phyloP scores from a whole-genome alignment of 202 grass and related monocot species.

The Carex sylvatica region DNA sequence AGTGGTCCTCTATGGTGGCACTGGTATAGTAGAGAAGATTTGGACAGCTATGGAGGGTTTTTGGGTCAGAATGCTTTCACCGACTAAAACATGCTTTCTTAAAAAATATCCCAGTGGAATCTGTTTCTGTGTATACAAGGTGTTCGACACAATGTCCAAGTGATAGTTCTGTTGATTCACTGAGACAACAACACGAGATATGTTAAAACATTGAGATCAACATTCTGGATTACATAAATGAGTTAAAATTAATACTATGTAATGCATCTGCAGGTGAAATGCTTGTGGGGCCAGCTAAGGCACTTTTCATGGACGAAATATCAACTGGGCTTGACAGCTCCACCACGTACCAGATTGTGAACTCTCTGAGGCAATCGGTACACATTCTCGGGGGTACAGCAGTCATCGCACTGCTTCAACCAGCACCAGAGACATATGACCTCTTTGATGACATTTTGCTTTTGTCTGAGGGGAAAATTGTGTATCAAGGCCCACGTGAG shows the following conservation, averaged over 20 bases:
- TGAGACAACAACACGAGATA: conserved; percentile 5
- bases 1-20: background rate
- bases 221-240: background rate
- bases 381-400: conserved; percentile 87
- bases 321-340: conserved; percentile 93
- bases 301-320: conserved; percentile 95
- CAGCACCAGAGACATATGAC: conserved; percentile 86
- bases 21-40: background rate
- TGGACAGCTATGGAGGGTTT: background rate
- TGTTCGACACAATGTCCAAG: background rate
- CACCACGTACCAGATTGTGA: conserved; percentile 86
- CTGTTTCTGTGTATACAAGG: background rate
- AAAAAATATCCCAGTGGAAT: background rate
- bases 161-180: background rate
- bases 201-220: background rate
- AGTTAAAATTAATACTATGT: background rate
- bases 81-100: background rate
- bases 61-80: background rate
- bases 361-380: conserved; percentile 75
- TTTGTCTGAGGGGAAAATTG: conserved; percentile 82
- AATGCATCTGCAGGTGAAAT: conserved; percentile 57
- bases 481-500: conserved; percentile 87
- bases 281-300: conserved; percentile 91
- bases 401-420: conserved; percentile 82
- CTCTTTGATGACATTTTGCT: conserved; percentile 90